Base-by-base conservation (phyloP, 441 rosid genomes). In the Gossypium trilobum region DNA sequence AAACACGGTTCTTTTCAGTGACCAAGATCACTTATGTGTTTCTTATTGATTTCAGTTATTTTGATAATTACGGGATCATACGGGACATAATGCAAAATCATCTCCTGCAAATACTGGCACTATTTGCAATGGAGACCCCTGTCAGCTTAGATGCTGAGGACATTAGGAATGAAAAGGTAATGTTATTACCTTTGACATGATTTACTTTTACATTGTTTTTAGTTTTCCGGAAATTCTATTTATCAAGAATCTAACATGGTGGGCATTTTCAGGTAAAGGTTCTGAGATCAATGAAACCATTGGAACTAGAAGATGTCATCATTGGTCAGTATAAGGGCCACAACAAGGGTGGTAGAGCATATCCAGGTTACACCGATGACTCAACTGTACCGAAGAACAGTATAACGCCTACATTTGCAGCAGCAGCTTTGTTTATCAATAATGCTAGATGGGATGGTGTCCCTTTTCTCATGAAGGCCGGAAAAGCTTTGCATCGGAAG, bases 91-190 rank as follows among this genome's bases (percentile, higher is more conserved):
- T 90, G 97, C 99, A 94, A 74, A 92, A 91, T 68, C 99, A 94
- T 86, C 91, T 94, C 59, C 78, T 94, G 78, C 99, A 94, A 86
- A 92, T 92, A 71, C 77, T 94, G 44, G 87, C 97, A 17, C 83
- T 94, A 16, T 94, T 94, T 50, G 97, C 98, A 19, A 94, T 92
- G 98, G 98, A 92, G 84, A 86, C 97, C 2, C 98, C 97, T 7
- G 93, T 94, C 71, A 94, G 97, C 87, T 87, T 94, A 78, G 97
- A 89, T 64, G 98, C 92, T 19, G 98, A 94, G 83, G 97, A 94
- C 81, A 78, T 89, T 64, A 82, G 98, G 80, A 94, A 90, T 74
- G 98, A 94, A 73, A 94, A 94, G 94, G 98, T 91, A 80, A 23
- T 42, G 9, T 16, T 7, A 66, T 60, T 60, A 70, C 36, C 33